Evolutionary conservation across 2,329 filamentous ascomycete genomes (phyloP).

Genomic region (Aureobasidium sp.): DNA sequence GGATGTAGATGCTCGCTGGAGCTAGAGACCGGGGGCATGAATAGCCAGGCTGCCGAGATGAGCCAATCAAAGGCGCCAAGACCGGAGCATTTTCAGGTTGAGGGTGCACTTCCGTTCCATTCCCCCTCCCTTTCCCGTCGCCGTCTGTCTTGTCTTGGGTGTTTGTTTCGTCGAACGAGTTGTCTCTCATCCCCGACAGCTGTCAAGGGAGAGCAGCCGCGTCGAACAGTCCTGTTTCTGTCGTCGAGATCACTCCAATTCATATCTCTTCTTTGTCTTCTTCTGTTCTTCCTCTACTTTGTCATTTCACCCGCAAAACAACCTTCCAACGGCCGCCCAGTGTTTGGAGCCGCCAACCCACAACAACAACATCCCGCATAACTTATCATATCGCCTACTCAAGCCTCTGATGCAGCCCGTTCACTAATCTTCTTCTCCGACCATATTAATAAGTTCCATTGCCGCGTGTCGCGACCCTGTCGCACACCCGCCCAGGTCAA

Average conservation of each 20-base stretch:
- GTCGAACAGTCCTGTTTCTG: neutral
- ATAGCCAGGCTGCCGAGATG: neutral
- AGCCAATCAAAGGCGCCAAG: neutral
- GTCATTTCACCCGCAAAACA: conserved; percentile 1
- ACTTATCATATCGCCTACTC: neutral
- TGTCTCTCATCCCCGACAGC: neutral
- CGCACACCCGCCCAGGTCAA: neutral
- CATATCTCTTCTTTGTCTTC: neutral
- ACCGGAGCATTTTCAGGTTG: neutral
- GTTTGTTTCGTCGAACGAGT: neutral
- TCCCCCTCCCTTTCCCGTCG: neutral
- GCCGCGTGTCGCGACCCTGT: conserved; percentile 1
- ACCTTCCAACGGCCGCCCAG: conserved; percentile 5
- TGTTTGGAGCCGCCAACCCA: neutral
- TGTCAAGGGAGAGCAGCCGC: neutral
- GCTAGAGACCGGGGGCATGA: neutral
- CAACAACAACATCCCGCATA: conserved; percentile 11
- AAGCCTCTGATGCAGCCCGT: conserved; percentile 6
- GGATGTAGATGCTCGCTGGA: neutral
- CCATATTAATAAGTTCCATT: conserved; percentile 1
- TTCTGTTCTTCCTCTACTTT: neutral
- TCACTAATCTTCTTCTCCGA: conserved; percentile 6
- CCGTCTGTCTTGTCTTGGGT: neutral
- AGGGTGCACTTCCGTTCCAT: neutral
- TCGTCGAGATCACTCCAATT: neutral